Evolutionary conservation across 345 rosid genomes (phyloP), one percentile per base, ranked within the genome.

Genomic region (Aegle marmelos): DNA sequence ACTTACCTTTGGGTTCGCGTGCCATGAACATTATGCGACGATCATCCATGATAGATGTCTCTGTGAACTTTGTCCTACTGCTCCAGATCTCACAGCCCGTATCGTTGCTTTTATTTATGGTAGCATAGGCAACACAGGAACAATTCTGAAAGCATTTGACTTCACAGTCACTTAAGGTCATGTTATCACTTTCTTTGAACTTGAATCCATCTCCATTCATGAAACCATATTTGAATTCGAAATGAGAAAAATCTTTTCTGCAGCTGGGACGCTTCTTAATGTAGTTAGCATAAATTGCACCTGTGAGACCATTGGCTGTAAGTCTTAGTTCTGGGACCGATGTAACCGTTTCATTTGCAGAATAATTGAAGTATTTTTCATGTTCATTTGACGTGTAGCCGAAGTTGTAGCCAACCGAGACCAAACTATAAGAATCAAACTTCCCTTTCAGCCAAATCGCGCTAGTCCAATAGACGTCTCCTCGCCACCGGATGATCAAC

Each of bases 321-420:
- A 70, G 9, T 4, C 16, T 30, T 57, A 72, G 13, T 2, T 22
- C 1, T n/a, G 75, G 75, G 34, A 56, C n/a, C n/a, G 64, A 33
- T 54, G 48, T 31, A 34, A 56, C 28, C n/a, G 34, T 21, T 36
- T 73, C 63, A 14, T 37, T 59, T 63, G 17, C 59, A 37, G 78
- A 76, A 37, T 74, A 83, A 13, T 27, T 77, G 27, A 83, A 82
- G 74, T 77, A 83, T 0, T 34, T 61, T 68, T 82, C 87, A 54
- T 53, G 76, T 59, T 79, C 73, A 28, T 74, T 79, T 60, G 83
- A 81, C 66, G 64, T 33, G 63, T 69, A 77, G 74, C 76, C 72
- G 10, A 58, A 83, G 62, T 54, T 72, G 2, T 2, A 13, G 2
- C n/a, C 1, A 34, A 41, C 56, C 21, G 37, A 68, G 5, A 1